Conservation (phyloP, 2,329 filamentous ascomycete species). For the Calonectria naviculata region DNA sequence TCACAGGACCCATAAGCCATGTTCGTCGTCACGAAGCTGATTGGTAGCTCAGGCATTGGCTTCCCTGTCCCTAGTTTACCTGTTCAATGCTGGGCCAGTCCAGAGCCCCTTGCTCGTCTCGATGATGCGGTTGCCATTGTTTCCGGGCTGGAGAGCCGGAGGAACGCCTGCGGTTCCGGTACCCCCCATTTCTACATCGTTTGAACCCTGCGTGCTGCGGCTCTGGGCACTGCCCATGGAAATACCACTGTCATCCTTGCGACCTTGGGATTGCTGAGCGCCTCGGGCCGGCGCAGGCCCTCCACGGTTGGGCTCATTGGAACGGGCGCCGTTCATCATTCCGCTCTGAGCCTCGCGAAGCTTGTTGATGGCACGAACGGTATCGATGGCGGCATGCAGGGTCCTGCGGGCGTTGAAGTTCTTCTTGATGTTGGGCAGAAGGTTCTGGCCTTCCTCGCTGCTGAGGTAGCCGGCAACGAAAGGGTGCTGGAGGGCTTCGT, state of each 20-base stretch:
- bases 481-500: conserved; percentile 77
- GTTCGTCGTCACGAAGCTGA: not conserved
- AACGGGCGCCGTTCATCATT: conserved; percentile 71
- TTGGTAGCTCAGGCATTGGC: not conserved
- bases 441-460: conserved; percentile 66
- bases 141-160: conserved; percentile 64
- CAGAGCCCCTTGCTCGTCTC: conserved; percentile 74
- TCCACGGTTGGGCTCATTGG: conserved; percentile 60
- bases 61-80: conserved; percentile 28
- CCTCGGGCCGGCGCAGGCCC: conserved; percentile 17
- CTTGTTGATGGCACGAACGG: conserved; percentile 78
- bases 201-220: conserved; percentile 56
- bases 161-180: conserved; percentile 54
- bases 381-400: conserved; percentile 77
- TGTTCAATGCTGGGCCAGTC: conserved; percentile 51
- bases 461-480: conserved; percentile 69
- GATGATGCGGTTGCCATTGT: conserved; percentile 66
- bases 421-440: conserved; percentile 77
- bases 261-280: conserved; percentile 27
- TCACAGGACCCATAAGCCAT: not conserved
- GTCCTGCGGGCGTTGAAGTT: conserved; percentile 79
- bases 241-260: conserved; percentile 59
- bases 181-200: conserved; percentile 59
- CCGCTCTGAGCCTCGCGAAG: conserved; percentile 71
- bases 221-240: conserved; percentile 57